Percentiles rank a stretch among this genome's conserved stretches.
phyloP scores from a whole-genome alignment of 495 filamentous ascomycete genomes.

The Penicillium arizonense region DNA sequence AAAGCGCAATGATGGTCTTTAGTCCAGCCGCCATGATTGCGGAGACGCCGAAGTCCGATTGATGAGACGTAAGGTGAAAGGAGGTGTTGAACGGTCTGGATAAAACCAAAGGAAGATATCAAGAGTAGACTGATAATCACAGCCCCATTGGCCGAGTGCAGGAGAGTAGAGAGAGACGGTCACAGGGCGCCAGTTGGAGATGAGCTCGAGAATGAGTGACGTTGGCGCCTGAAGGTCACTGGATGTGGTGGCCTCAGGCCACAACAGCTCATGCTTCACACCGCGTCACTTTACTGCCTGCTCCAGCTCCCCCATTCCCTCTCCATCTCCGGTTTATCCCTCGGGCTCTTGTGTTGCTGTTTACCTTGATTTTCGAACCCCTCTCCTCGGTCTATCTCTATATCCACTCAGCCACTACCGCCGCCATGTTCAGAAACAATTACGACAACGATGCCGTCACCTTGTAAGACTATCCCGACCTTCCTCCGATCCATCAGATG shows the following conservation, averaged over 20 bases:
- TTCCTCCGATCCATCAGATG: conserved; percentile 13
- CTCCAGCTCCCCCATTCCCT: conserved; percentile 25
- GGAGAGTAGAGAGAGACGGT: conserved; percentile 4
- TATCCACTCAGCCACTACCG: conserved; percentile 8
- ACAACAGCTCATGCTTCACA: conserved; percentile 35
- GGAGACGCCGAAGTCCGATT: conserved; percentile 22
- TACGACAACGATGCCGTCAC: conserved; percentile 99
- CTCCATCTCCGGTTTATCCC: conserved; percentile 15
- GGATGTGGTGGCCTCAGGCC: conserved; percentile 37
- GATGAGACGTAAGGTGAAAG: conserved; percentile 1
- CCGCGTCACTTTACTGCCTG: conserved; percentile 35
- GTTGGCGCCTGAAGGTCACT: conserved; percentile 36
- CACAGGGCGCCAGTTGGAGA: conserved; percentile 2
- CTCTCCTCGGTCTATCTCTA: not conserved
- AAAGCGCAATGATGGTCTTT: conserved; percentile 97
- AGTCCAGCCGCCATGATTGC: conserved; percentile 83
- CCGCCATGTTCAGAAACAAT: conserved; percentile 96
- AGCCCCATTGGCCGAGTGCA: conserved; percentile 23
- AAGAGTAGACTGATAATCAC: conserved; percentile 5
- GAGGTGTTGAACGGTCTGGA: not conserved
- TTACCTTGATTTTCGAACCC: conserved; percentile 10
- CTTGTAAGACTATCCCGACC: conserved; percentile 67
- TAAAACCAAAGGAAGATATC: conserved; percentile 4
- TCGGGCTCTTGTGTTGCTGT: conserved; percentile 18
- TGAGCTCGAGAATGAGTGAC: conserved; percentile 29